Conservation (phyloP, 1,284 basidiomycete species). For the Leccinum angustisporum region DNA sequence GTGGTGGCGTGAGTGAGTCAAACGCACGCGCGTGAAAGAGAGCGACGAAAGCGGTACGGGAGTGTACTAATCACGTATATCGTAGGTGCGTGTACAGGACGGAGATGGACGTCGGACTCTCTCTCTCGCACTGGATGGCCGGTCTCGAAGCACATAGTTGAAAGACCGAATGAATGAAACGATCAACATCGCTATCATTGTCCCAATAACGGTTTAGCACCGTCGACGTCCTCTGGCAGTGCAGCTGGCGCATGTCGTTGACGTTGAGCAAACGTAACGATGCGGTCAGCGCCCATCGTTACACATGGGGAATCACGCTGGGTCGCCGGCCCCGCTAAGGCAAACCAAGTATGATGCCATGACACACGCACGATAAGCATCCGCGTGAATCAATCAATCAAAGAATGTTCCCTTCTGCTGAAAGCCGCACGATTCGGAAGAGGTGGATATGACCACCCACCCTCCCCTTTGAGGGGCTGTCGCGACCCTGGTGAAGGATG, state of each 20-base stretch:
- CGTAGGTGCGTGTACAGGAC: background rate
- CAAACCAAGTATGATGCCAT: slow-evolving; percentile 1
- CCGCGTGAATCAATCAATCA: background rate
- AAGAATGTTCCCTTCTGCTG: background rate
- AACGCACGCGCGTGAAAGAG: background rate
- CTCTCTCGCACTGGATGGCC: background rate
- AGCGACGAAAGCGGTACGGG: background rate
- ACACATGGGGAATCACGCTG: slow-evolving; percentile 1
- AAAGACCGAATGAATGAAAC: slow-evolving; percentile 3
- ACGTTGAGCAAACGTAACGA: slow-evolving; percentile 16
- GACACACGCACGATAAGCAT: slow-evolving; percentile 12
- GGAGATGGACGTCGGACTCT: background rate
- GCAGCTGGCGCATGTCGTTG: background rate
- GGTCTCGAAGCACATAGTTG: background rate
- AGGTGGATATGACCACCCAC: slow-evolving; percentile 8
- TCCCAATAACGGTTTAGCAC: background rate
- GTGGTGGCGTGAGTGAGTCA: background rate
- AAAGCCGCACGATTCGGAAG: background rate
- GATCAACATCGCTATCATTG: background rate
- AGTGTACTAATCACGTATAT: background rate
- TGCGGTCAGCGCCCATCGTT: slow-evolving; percentile 12
- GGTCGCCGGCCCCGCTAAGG: slow-evolving; percentile 18
- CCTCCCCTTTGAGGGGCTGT: background rate
- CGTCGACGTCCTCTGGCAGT: slow-evolving; percentile 2
- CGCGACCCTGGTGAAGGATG: background rate